Percentiles rank a stretch among this genome's conserved stretches.
Conservation (phyloP, 352 stramenopile species). For the Thraustochytrium striatum region DNA sequence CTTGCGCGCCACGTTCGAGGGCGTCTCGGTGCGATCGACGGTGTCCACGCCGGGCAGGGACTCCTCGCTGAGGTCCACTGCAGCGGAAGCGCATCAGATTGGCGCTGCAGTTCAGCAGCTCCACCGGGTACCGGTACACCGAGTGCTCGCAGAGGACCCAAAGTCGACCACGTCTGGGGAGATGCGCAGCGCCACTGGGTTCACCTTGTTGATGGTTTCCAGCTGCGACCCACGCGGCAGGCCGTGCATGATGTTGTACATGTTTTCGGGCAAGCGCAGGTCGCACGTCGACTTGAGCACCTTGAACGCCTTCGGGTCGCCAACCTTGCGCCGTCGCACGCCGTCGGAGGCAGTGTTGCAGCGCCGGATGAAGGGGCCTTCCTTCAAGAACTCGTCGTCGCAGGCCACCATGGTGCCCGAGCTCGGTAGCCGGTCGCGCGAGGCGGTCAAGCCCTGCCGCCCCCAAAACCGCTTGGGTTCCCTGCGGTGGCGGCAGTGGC, state of each 20-base stretch:
- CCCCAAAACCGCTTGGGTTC: no score
- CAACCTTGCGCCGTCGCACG: neutral
- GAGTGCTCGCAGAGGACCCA: neutral
- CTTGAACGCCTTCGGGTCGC: neutral
- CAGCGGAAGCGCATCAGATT: neutral
- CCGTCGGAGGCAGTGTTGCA: neutral
- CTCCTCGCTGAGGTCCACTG: neutral
- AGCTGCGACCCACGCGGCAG: neutral
- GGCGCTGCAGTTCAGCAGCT: neutral
- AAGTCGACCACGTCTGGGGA: constrained; percentile 11
- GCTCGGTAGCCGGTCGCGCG: neutral
- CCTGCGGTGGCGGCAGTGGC: no score
- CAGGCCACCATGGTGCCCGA: neutral
- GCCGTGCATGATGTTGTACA: constrained; percentile 25
- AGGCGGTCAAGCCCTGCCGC: neutral
- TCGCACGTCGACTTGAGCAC: neutral
- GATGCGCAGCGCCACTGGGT: constrained; percentile 1
- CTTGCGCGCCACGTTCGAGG: neutral
- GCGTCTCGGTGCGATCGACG: neutral
- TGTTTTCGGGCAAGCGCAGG: neutral
- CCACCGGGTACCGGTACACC: neutral
- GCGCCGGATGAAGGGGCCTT: constrained; percentile 4
- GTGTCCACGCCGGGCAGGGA: neutral
- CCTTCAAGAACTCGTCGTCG: neutral
- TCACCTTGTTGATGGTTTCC: neutral